Conservation (phyloP, 331 rosid species). For the Arachis monticola region DNA sequence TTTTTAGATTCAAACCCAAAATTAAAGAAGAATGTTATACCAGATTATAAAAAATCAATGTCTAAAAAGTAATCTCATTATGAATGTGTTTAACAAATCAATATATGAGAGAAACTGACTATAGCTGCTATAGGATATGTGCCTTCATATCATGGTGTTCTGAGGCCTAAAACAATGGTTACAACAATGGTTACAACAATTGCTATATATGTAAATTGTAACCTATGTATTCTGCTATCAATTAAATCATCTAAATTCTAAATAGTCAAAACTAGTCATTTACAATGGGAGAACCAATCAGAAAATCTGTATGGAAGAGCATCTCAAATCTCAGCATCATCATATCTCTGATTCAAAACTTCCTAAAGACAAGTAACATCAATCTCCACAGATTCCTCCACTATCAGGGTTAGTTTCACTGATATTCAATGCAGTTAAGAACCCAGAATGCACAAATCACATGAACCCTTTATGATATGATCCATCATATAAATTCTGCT, state of each 20-base stretch:
- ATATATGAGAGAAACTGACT: neutral
- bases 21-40: conserved; percentile 3
- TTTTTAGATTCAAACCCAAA: neutral
- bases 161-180: conserved; percentile 8
- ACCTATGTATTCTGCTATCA: no score
- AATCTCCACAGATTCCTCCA: neutral
- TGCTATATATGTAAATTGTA: no score
- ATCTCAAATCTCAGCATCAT: conserved; percentile 13
- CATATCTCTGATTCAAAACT: neutral
- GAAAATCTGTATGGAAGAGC: conserved; percentile 37
- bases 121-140: neutral
- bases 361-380: no score
- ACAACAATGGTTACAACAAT: conserved; percentile 22
- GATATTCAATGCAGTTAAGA: conserved; percentile 13
- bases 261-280: conserved; percentile 19
- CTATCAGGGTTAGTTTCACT: conserved; percentile 26
- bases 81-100: conserved; percentile 37
- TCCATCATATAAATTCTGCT: conserved; percentile 11
- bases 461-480: conserved; percentile 24
- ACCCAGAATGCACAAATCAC: neutral
- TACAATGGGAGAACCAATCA: conserved; percentile 27
- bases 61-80: neutral
- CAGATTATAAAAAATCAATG: conserved; percentile 1
- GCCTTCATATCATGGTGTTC: conserved; percentile 24
- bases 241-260: neutral